Evolutionary conservation across 805 yeast species (phyloP), one percentile per base, ranked within the genome.

Genomic region (Nakazawaea populi): DNA sequence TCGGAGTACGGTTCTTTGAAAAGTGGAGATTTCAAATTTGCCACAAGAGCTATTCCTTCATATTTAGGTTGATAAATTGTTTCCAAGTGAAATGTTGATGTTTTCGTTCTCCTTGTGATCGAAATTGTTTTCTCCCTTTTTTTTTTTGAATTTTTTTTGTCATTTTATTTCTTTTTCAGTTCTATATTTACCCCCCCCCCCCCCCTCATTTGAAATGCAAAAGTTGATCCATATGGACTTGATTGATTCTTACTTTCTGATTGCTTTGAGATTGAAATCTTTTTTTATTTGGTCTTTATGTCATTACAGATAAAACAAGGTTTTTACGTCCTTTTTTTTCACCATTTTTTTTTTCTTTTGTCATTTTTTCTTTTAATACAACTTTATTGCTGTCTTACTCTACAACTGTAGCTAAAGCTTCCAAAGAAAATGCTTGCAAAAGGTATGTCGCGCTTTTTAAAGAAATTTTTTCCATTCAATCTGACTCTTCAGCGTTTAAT

Each of bases 21-120:
- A 14, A 40, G 39, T 27, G 29, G 36, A 6, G 32, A 14, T 2
- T 49, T 49, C 44, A 43, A 44, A 32, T 44, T 44, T 28, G 27
- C 52, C 6, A 11, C 47, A 32, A 39, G 48, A 27, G 48, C 44
- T 6, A 49, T 49, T 32, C 48, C 52, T 6, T 49, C 52, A n/a
- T 37, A 41, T 27, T 42, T 34, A 10, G 28, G 42, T 29, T 46
- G 48, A 39, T n/a, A 8, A 29, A 18, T 18, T 18, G 24, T 18
- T 18, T 18, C 24, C 24, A 18, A 18, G 24, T 18, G 24, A 18
- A 18, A 18, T 18, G 24, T 32, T 32, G 11, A 9, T 32, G 11
- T 32, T 32, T 9, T 32, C 35, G 35, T 32, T 9, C 35, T 32
- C 24, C 24, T 18, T 18, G 24, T 32, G 35, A 32, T 32, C 3